Base-by-base conservation (phyloP, 2,329 filamentous ascomycete genomes). In the Cadophora malorum region DNA sequence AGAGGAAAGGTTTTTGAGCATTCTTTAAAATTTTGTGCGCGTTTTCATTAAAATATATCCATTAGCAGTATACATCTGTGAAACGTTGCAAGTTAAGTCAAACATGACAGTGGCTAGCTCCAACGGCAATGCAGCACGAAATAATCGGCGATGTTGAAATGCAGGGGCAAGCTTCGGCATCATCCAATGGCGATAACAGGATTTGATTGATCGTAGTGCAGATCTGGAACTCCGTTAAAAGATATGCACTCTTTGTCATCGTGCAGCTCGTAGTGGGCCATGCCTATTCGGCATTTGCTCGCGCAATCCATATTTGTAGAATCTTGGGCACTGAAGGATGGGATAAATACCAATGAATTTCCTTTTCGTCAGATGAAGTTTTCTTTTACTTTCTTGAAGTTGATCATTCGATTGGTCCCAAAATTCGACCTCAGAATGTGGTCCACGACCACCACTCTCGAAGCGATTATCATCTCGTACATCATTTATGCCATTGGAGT, bases 401-500 rank as follows among this genome's bases (percentile, higher is more conserved):
- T 4, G 14, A 12, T 28, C 1, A 19, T 28, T 56, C 9, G 3
- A 28, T 28, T 28, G 28, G 16, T 5, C 12, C 25, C 5, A 14
- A 1, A 10, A 4, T 56, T 35, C 19, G 4, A 5, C 6, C 33
- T 31, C 56, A 49, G 50, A 10, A n/a, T 49, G 25, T 64, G 52
- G 63, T 64, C 63, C 3, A 47, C 25, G 19, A 35, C 19, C n/a
- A 10, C 16, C 16, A 49, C 38, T 19, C 14, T 65, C 6, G 10
- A 50, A 0, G 12, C 45, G 3, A 33, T 25, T 3, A 12, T 35
- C 14, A 2, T 41, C 6, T 33, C 49, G 7, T 67, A 38, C 19
- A 12, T 61, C 4, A 4, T 64, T 19, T 67, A 64, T 33, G 21
- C 49, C 23, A 49, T 64, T 14, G 41, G 52, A 2, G 61, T 67